A percentile compares a stretch with the other conserved stretches of the same genome.
These are phyloP conservation scores for Hypoxylon sp. DNA, from an alignment of 2,329 filamentous ascomycete genomes.

Conservation along the genomic window DNA sequence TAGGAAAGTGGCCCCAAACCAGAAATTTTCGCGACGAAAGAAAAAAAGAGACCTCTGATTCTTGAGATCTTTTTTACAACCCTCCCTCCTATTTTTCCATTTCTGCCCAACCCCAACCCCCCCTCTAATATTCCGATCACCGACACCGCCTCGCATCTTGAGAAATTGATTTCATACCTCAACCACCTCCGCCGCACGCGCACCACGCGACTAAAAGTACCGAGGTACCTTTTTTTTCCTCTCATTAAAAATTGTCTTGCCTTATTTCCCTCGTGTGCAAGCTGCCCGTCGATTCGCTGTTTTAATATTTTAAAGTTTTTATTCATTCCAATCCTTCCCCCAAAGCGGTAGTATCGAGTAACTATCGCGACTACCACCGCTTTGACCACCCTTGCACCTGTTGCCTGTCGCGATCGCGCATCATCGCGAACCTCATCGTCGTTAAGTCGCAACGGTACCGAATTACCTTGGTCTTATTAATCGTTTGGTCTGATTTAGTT, in stretches of 20 bases:
- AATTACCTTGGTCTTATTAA: slow-evolving; percentile 17
- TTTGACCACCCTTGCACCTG: slow-evolving; percentile 44
- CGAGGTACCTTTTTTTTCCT: slow-evolving; percentile 48
- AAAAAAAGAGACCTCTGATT: slow-evolving; percentile 55
- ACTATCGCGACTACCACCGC: slow-evolving; percentile 40
- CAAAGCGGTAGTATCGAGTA: slow-evolving; percentile 47
- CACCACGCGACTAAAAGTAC: slow-evolving; percentile 49
- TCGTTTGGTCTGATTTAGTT: slow-evolving; percentile 50
- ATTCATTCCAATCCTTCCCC: slow-evolving; percentile 49
- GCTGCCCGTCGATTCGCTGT: slow-evolving; percentile 40
- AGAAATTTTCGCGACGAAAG: slow-evolving; percentile 56
- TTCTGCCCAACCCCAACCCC: slow-evolving; percentile 51
- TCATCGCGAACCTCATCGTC: slow-evolving; percentile 39
- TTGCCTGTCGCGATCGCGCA: slow-evolving; percentile 35
- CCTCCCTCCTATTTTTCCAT: slow-evolving; percentile 56
- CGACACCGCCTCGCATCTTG: slow-evolving; percentile 50
- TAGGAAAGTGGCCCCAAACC: slow-evolving; percentile 60
- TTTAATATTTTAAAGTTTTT: slow-evolving; percentile 46
- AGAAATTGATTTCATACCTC: slow-evolving; percentile 48
- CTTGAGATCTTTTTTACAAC: slow-evolving; percentile 56
- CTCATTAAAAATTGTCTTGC: slow-evolving; percentile 28
- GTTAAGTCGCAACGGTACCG: slow-evolving; percentile 29
- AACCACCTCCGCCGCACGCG: slow-evolving; percentile 37
- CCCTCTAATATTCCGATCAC: slow-evolving; percentile 52
- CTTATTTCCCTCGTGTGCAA: slow-evolving; percentile 35